Evolutionary conservation across 2,329 filamentous ascomycete species (phyloP).

Genomic region (Fusarium burgessii): DNA sequence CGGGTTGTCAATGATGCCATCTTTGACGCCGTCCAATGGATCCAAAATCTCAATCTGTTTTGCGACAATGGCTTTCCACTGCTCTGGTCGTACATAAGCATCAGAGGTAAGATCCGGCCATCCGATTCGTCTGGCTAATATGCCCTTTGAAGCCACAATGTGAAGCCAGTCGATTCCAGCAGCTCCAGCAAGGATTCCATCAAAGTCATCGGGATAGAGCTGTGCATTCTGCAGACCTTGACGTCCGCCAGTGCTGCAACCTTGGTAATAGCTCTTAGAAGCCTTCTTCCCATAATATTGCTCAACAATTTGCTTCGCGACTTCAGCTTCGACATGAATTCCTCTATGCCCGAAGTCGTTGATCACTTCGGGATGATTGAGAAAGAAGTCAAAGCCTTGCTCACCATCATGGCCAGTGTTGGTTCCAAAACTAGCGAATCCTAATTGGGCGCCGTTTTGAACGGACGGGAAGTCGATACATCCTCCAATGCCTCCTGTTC

Average conservation of each 20-base stretch:
- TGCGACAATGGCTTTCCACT: constrained; percentile 3
- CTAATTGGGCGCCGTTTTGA: constrained; percentile 2
- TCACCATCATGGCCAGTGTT: constrained; percentile 5
- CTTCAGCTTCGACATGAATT: neutral
- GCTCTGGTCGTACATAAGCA: constrained; percentile 9
- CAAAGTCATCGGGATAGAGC: constrained; percentile 12
- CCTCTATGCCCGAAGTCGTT: constrained; percentile 22
- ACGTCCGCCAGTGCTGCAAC: constrained; percentile 4
- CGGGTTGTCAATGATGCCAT: constrained; percentile 13
- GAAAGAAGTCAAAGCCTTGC: constrained; percentile 11
- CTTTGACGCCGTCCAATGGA: constrained; percentile 7
- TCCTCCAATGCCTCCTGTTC: constrained; percentile 10
- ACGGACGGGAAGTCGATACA: constrained; percentile 1
- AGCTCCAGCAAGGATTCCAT: constrained; percentile 8
- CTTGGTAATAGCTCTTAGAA: constrained; percentile 5
- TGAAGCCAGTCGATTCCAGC: constrained; percentile 14
- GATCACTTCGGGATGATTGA: neutral
- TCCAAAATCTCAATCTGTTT: constrained; percentile 17
- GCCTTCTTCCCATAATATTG: neutral
- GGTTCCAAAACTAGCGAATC: constrained; percentile 5
- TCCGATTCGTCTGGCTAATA: neutral
- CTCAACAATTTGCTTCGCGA: constrained; percentile 7
- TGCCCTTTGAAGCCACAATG: constrained; percentile 15
- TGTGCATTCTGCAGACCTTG: constrained; percentile 16
- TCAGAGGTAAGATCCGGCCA: neutral